A percentile compares a stretch with the other conserved stretches of the same genome.
These are phyloP conservation scores for Metarhizium rileyi DNA, from an alignment of 2,329 filamentous ascomycete species.

Conservation along the genomic window DNA sequence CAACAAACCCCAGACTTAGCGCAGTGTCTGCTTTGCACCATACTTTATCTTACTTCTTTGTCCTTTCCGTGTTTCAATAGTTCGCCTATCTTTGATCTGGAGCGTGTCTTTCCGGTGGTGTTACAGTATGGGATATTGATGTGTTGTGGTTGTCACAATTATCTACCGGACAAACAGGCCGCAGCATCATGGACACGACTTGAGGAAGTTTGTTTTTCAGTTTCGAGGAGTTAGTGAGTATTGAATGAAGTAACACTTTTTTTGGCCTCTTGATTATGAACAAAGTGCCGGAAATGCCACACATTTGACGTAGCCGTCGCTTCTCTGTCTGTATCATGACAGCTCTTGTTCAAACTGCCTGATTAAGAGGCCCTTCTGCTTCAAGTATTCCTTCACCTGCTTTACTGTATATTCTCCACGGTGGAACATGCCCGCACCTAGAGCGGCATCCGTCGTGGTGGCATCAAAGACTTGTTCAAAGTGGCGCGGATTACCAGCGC, in stretches of 20 bases:
- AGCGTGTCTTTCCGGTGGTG: not conserved
- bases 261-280: not conserved
- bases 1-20: not conserved
- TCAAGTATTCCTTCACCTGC: constrained; percentile 81
- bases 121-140: not conserved
- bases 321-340: constrained; percentile 12
- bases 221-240: not conserved
- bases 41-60: constrained; percentile 2
- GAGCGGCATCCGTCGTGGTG: constrained; percentile 81
- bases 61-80: not conserved
- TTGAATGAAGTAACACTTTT: not conserved
- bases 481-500: constrained; percentile 78
- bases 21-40: not conserved
- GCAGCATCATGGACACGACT: not conserved
- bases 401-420: constrained; percentile 88
- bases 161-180: not conserved
- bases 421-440: constrained; percentile 98
- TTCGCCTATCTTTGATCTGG: not conserved
- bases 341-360: constrained; percentile 60
- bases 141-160: not conserved
- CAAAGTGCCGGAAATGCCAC: not conserved
- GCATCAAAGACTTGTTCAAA: constrained; percentile 84
- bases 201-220: not conserved
- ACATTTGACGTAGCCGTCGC: not conserved
- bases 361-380: constrained; percentile 63